These are phyloP conservation scores for Apiospora rasikravindrae DNA, from an alignment of 2,329 filamentous ascomycete genomes.

Conservation along the genomic window DNA sequence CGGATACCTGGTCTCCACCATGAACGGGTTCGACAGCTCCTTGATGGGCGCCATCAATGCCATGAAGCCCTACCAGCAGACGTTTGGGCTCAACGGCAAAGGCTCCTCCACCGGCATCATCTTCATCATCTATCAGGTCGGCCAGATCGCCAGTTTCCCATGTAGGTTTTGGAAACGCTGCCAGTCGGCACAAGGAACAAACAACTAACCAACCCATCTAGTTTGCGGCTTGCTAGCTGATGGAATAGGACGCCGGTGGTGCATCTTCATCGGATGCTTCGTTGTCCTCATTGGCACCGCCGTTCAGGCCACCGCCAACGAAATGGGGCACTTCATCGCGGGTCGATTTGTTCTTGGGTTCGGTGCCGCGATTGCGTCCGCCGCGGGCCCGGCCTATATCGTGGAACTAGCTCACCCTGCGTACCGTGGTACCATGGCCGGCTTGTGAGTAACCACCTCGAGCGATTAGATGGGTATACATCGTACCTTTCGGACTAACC, in stretches of 20 bases:
- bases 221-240: conserved; percentile 57
- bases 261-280: conserved; percentile 60
- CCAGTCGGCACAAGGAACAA: background rate
- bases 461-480: background rate
- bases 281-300: conserved; percentile 58
- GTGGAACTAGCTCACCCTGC: conserved; percentile 68
- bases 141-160: conserved; percentile 56
- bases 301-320: conserved; percentile 52
- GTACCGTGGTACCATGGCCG: conserved; percentile 65
- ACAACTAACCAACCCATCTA: conserved; percentile 20
- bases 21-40: conserved; percentile 64
- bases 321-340: conserved; percentile 58
- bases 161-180: conserved; percentile 32
- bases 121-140: conserved; percentile 55
- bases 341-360: conserved; percentile 61
- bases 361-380: conserved; percentile 63
- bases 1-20: conserved; percentile 51
- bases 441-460: conserved; percentile 29
- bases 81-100: conserved; percentile 52
- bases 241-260: conserved; percentile 56
- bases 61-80: conserved; percentile 55
- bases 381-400: conserved; percentile 67
- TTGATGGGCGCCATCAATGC: conserved; percentile 59
- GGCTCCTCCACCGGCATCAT: conserved; percentile 53
- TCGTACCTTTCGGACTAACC: conserved; percentile 33